These are phyloP conservation scores for Arxiozyma slooffiae DNA, from an alignment of 1,139 yeast genomes.

Conservation along the genomic window DNA sequence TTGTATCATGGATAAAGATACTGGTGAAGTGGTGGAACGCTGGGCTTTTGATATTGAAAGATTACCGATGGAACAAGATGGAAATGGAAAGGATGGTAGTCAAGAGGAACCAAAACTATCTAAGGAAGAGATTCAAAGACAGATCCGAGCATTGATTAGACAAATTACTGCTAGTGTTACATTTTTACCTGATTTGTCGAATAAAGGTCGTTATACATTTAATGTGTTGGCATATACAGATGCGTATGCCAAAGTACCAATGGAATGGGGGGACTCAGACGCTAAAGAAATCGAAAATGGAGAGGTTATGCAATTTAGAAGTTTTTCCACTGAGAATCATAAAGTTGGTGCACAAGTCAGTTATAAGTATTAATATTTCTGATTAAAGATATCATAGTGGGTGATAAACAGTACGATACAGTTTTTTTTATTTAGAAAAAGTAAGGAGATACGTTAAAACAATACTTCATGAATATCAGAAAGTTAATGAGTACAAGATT, in stretches of 20 bases:
- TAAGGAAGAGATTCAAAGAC: slow-evolving; percentile 45
- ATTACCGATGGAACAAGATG: slow-evolving; percentile 36
- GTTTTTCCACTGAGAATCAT: slow-evolving; percentile 62
- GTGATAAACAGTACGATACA: no score
- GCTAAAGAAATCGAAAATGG: slow-evolving; percentile 48
- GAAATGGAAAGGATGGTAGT: slow-evolving; percentile 7
- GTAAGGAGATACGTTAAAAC: no score
- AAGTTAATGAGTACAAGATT: no score
- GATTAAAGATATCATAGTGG: neutral
- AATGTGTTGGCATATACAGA: slow-evolving; percentile 82
- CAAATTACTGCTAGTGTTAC: slow-evolving; percentile 87
- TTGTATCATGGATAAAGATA: slow-evolving; percentile 57
- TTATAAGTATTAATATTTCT: slow-evolving; percentile 35
- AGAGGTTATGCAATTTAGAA: slow-evolving; percentile 56
- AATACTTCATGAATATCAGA: no score
- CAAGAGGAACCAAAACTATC: neutral
- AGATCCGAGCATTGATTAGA: slow-evolving; percentile 75
- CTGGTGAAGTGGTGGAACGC: slow-evolving; percentile 63
- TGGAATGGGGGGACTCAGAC: slow-evolving; percentile 81
- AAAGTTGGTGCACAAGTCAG: slow-evolving; percentile 70
- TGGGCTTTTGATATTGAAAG: slow-evolving; percentile 65
- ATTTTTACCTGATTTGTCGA: slow-evolving; percentile 67
- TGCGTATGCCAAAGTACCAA: slow-evolving; percentile 59
- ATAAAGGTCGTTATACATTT: slow-evolving; percentile 57
- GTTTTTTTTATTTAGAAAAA: no score